Base-by-base conservation (phyloP, 2,329 filamentous ascomycete species). In the Aureobasidium lini region DNA sequence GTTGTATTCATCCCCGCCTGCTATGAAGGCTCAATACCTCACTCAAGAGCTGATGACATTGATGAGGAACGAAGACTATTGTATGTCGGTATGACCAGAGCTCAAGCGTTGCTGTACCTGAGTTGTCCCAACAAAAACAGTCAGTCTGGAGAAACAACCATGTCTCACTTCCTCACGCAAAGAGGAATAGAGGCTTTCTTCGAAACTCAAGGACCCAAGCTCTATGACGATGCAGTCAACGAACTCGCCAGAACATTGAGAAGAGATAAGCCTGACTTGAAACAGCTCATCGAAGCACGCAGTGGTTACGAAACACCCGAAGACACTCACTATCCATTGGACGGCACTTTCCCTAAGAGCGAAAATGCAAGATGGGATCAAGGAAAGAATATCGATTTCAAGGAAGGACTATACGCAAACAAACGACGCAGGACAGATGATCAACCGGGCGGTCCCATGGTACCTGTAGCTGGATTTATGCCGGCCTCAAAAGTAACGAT, bases 21-120 rank as follows among this genome's bases (percentile, higher is more conserved):
- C 29, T 96, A 95, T 69, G 84, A 91, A 48, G 94, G 93, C 0
- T 93, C 88, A 2, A 95, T 97, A 61, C 93, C 93, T 4, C 93
- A 97, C 71, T 87, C 86, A 1, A 82, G 92, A 65, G 83, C 91
- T 1, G 92, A 96, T 47, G 90, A 97, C 69, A 79, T 81, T 3
- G 87, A 93, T 60, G 93, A 99, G 72, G 93, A 99, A 71, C 81
- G 94, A 61, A 81, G 93, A 31, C 75, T 99, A 47, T 78, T 99
- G 0, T 99, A 97, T 67, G 94, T 99, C 13, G 93, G 92, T 31
- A 97, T 99, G 92, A 99, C 93, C 3, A 81, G 93, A 70, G 93
- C 94, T 6, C 87, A 97, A 70, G 86, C 84, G 0, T 74, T 97
- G 32, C 76, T 99, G 1, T 96, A 96, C 66, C 77, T 97, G 58